Conservation (phyloP, 2,329 filamentous ascomycete genomes). For the Dryadomyces quercivorus region DNA sequence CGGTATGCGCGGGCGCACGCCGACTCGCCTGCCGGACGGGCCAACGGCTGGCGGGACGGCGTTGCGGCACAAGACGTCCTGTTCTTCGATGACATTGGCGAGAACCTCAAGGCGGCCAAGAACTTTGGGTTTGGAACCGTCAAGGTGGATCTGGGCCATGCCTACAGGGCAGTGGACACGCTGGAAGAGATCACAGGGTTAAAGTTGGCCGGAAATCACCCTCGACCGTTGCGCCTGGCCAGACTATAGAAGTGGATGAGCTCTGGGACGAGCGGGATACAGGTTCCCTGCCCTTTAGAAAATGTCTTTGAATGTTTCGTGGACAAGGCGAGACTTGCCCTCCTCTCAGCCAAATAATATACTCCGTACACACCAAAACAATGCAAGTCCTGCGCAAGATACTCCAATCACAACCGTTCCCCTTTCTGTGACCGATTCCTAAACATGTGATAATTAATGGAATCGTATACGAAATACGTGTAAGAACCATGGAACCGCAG, state of each 20-base stretch:
- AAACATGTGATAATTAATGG: too few relatives aligned
- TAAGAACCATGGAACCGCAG: not conserved
- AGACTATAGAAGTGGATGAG: slow-evolving; percentile 27
- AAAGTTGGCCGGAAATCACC: slow-evolving; percentile 42
- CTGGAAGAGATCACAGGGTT: slow-evolving; percentile 67
- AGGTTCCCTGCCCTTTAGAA: not conserved
- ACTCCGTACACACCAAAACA: not conserved
- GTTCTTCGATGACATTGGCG: slow-evolving; percentile 89
- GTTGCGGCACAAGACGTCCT: slow-evolving; percentile 57
- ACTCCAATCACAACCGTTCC: too few relatives aligned
- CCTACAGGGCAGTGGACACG: slow-evolving; percentile 69
- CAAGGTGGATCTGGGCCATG: slow-evolving; percentile 69
- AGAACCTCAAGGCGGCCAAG: slow-evolving; percentile 75
- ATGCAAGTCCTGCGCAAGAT: not conserved
- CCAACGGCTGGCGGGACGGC: slow-evolving; percentile 32
- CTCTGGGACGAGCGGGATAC: too few relatives aligned
- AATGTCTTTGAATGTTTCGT: not conserved
- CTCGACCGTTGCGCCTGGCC: slow-evolving; percentile 19
- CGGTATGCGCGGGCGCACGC: slow-evolving; percentile 45
- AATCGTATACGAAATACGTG: not conserved
- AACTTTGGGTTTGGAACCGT: slow-evolving; percentile 67
- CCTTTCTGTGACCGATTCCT: too few relatives aligned
- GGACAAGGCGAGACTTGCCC: too few relatives aligned
- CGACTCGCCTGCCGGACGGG: slow-evolving; percentile 21
- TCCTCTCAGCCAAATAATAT: not conserved